Evolutionary conservation across 1,284 basidiomycete species (phyloP).

Genomic region (Amylostereum chailletii): DNA sequence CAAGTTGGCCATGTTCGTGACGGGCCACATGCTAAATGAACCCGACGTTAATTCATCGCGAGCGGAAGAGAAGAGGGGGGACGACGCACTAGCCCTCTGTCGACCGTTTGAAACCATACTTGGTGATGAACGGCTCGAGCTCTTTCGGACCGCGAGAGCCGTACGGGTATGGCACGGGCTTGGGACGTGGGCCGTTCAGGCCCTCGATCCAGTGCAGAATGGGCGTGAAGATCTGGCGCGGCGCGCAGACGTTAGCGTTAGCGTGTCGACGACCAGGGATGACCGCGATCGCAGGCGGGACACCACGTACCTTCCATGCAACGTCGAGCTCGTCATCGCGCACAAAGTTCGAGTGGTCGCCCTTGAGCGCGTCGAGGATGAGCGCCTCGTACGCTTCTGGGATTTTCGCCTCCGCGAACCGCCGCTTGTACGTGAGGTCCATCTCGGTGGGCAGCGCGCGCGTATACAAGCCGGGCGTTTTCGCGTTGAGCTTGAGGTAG

Average conservation of each 20-base stretch:
- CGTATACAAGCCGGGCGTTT: slow-evolving; percentile 85
- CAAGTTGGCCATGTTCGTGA: slow-evolving; percentile 20
- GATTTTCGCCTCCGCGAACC: slow-evolving; percentile 82
- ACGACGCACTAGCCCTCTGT: slow-evolving; percentile 63
- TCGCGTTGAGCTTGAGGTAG: slow-evolving; percentile 92
- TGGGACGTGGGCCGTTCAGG: slow-evolving; percentile 50
- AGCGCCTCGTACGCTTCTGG: slow-evolving; percentile 93
- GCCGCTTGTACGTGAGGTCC: slow-evolving; percentile 93
- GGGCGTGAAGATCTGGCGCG: slow-evolving; percentile 80
- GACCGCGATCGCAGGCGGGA: slow-evolving; percentile 3
- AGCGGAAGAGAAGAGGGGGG: slow-evolving; percentile 2
- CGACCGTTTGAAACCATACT: slow-evolving; percentile 74
- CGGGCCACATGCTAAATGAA: slow-evolving; percentile 22
- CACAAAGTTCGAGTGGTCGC: slow-evolving; percentile 90
- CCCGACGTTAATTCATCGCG: neutral
- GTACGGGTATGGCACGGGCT: slow-evolving; percentile 77
- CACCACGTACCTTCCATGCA: slow-evolving; percentile 77
- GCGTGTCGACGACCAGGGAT: neutral
- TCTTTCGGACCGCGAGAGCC: slow-evolving; percentile 89
- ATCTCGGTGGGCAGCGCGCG: slow-evolving; percentile 90
- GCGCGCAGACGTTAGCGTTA: neutral
- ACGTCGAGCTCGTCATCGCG: slow-evolving; percentile 91
- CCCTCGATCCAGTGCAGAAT: slow-evolving; percentile 94
- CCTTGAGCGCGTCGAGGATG: slow-evolving; percentile 83
- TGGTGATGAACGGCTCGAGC: slow-evolving; percentile 67